Base-by-base conservation (phyloP, 2,329 filamentous ascomycete species). In the Fusarium caatingaense region DNA sequence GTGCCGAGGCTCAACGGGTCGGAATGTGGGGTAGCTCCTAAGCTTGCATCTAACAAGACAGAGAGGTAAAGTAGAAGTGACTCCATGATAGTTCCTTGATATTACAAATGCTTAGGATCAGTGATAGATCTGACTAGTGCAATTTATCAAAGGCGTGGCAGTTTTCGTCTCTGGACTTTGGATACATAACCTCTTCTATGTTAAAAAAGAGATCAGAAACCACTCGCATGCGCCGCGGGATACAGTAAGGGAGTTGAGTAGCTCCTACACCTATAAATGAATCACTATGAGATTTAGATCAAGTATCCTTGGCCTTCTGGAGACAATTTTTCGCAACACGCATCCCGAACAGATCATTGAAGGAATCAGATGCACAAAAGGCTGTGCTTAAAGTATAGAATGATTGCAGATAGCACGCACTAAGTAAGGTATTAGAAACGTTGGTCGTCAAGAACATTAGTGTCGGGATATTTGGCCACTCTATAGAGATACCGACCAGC, bases 1-100 rank as follows among this genome's bases (percentile, higher is more conserved):
- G 59, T 74, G 65, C 76, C 76, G 76, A 77, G 76, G 76, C 71
- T 73, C 71, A 67, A 67, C 64, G 64, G 72, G 21, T 61, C 64
- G 60, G 62, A 53, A 56, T 72, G 73, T 78, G 74, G 75, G 74
- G 76, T 75, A 73, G 56, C 56, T 46, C 50, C 23, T 13, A 41
- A n/a, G 7, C 2, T 32, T 18, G 12, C 7, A 27, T 27, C 8
- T 13, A 51, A n/a, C 9, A 41, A 45, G 53, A 23, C 13, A 23
- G 3, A 23, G 47, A 23, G 30, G 61, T 41, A 30, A 40, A 34
- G 27, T 45, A 23, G n/a, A 56, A 49, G 13, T 32, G 2, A 6
- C 23, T 25, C 15, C 41, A 10, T 21, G 15, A 44, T n/a, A 8
- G 15, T 37, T 11, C 7, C 20, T 30, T 32, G 16, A 23, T 23